Base-by-base conservation (phyloP, 495 filamentous ascomycete species). In the Penicillium macrosclerotiorum region DNA sequence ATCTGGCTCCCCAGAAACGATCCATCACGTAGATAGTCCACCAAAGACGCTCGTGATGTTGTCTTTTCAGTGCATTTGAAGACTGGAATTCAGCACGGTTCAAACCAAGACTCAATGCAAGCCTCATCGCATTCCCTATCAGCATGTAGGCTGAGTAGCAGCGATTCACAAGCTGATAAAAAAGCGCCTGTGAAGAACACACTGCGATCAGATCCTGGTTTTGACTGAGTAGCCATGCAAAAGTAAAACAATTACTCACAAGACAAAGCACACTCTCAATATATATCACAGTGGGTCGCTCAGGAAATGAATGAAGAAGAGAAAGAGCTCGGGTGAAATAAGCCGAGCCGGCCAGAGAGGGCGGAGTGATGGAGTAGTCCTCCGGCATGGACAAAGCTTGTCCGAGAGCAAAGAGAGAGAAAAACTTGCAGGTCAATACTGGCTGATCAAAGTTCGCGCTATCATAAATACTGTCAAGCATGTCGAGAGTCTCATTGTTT, bases 101-200 rank as follows among this genome's bases (percentile, higher is more conserved):
- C 36, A 72, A 37, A 6, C 69, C 67, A n/a, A 66, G 62, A 24
- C 52, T 60, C 7, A 71, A 36, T 19, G 63, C 52, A 11, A 65
- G 47, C 2, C 67, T 59, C 47, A 71, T 49, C 23, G 69, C 67
- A 19, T 59, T 68, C 4, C 69, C 67, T 22, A 65, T 56, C 19
- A 70, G 42, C 13, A 64, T 44, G 22, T 65, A 65, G 4, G 67
- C 63, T 3, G 65, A 65, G 48, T 70, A 58, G 4, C 64, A 61
- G 24, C 69, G 56, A 36, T 72, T 72, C 11, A 69, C 37, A 45
- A 68, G 65, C 24, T 67, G 63, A 11, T 59, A 72, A 38, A 65
- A 72, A 11, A 64, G 52, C 6, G 67, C 65, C 62, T 67, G 4
- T 14, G 20, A 11, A 12, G 9, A 35, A n/a, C n/a, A n/a, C n/a